phyloP scores from a whole-genome alignment of 1,284 basidiomycete species.

The Tilletiaria anomala region DNA sequence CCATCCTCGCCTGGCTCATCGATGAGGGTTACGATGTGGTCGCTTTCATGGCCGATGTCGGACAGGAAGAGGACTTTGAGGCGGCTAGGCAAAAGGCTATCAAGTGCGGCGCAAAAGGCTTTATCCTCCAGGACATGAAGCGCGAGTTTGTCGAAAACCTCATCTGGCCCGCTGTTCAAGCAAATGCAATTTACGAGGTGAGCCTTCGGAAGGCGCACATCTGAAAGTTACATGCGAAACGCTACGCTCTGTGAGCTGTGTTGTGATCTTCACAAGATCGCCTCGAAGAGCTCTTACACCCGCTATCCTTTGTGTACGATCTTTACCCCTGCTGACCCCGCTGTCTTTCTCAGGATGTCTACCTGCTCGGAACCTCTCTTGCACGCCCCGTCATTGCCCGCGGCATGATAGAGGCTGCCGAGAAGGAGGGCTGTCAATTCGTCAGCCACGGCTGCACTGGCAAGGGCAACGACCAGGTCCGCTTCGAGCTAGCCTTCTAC shows the following conservation, averaged over 20 bases:
- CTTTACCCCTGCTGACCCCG: too few relatives aligned
- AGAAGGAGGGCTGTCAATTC: slow-evolving; percentile 53
- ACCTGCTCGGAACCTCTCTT: slow-evolving; percentile 92
- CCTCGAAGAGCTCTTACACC: too few relatives aligned
- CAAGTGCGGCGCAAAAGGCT: slow-evolving; percentile 82
- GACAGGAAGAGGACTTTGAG: slow-evolving; percentile 96
- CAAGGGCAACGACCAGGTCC: slow-evolving; percentile 98
- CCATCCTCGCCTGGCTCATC: slow-evolving; percentile 47
- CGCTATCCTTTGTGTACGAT: too few relatives aligned
- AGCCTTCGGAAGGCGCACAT: too few relatives aligned
- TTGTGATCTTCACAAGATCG: too few relatives aligned
- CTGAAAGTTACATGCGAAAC: too few relatives aligned
- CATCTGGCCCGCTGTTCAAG: slow-evolving; percentile 91
- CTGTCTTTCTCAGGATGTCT: too few relatives aligned
- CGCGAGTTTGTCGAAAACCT: slow-evolving; percentile 90
- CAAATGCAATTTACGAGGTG: slow-evolving; percentile 99
- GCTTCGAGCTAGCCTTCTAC: slow-evolving; percentile 98
- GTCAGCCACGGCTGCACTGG: slow-evolving; percentile 98
- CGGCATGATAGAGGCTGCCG: slow-evolving; percentile 91
- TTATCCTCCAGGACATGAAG: slow-evolving; percentile 84
- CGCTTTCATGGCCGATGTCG: slow-evolving; percentile 98
- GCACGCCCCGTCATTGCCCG: slow-evolving; percentile 97
- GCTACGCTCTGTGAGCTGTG: too few relatives aligned
- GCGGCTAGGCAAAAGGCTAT: slow-evolving; percentile 84
- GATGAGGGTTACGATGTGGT: slow-evolving; percentile 94